These are phyloP conservation scores for Microthyrium microscopicum DNA, from an alignment of 2,329 filamentous ascomycete genomes.

Conservation along the genomic window DNA sequence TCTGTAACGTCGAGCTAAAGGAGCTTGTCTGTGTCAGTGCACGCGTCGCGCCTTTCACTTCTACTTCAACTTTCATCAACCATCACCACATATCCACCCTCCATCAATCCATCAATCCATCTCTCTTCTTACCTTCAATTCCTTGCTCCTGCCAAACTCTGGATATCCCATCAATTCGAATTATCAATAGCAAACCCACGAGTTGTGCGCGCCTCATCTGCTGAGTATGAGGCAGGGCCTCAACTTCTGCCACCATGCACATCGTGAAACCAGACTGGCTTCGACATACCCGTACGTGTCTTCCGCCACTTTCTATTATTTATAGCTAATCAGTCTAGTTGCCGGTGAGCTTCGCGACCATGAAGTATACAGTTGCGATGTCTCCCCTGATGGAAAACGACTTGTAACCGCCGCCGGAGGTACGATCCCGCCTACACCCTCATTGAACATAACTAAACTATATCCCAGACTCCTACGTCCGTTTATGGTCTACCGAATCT, in stretches of 20 bases:
- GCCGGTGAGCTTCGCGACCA: constrained; percentile 97
- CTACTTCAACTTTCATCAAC: too few species aligned
- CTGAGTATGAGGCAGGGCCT: too few species aligned
- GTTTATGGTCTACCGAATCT: constrained; percentile 93
- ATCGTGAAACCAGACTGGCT: constrained; percentile 10
- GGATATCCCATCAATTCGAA: too few species aligned
- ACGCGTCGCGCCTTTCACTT: too few species aligned
- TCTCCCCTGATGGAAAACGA: constrained; percentile 83
- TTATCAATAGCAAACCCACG: too few species aligned
- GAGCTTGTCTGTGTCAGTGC: too few species aligned
- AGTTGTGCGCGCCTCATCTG: too few species aligned
- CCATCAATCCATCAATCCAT: too few species aligned
- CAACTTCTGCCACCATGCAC: constrained; percentile 11
- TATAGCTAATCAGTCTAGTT: constrained; percentile 8
- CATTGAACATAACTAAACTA: constrained; percentile 11
- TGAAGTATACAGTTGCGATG: constrained; percentile 95
- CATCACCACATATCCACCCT: too few species aligned
- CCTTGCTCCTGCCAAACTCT: too few species aligned
- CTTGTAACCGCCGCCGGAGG: constrained; percentile 88
- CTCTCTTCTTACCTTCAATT: too few species aligned
- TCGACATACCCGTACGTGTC: not conserved
- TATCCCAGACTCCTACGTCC: constrained; percentile 70
- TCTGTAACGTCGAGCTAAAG: too few species aligned
- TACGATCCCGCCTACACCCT: constrained; percentile 26
- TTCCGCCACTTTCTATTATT: not conserved